Conservation (phyloP, 176 grass and related monocot genomes). For the Carex myosuroides region DNA sequence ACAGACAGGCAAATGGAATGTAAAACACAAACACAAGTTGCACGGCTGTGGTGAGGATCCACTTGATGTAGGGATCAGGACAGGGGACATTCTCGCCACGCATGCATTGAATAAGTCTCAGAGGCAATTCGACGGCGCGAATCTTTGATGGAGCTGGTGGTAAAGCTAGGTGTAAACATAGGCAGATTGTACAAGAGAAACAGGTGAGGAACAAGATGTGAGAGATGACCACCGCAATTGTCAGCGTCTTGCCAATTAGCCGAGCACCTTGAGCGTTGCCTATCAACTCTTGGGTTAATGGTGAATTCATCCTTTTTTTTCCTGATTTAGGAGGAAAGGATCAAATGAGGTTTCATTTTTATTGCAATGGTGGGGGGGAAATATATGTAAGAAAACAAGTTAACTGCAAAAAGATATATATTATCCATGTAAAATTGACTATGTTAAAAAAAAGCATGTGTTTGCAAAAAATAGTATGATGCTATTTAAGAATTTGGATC, state of each 20-base stretch:
- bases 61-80: neutral
- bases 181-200: constrained; percentile 8
- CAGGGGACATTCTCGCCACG: neutral
- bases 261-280: neutral
- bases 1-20: neutral
- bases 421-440: neutral
- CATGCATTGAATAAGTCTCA: neutral
- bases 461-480: constrained; percentile 9
- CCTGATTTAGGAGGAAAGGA: constrained; percentile 12
- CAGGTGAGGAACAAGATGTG: constrained; percentile 10
- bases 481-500: neutral
- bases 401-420: neutral
- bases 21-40: neutral
- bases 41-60: neutral
- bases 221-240: constrained; percentile 6
- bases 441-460: neutral
- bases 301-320: neutral
- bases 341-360: neutral
- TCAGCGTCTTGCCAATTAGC: neutral
- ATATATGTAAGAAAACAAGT: neutral
- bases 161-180: neutral
- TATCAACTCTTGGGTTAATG: neutral
- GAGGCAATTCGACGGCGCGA: neutral
- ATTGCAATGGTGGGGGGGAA: neutral
- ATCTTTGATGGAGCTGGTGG: neutral